phyloP scores from a whole-genome alignment of 768 basidiomycete species.

The Psilocybe sp. region DNA sequence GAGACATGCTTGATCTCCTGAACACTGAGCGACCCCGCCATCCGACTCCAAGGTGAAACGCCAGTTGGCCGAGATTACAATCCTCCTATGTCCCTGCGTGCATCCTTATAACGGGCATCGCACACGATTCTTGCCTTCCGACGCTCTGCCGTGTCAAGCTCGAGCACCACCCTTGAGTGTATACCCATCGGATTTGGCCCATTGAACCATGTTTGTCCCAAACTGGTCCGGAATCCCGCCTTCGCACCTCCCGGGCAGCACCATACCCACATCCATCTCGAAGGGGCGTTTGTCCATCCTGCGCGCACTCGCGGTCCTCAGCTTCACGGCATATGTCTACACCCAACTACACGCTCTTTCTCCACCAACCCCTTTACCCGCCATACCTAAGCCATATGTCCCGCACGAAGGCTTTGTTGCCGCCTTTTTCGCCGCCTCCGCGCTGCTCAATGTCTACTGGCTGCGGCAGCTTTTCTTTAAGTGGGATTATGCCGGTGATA shows the following conservation, averaged over 20 bases:
- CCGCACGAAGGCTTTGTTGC: slow-evolving; percentile 12
- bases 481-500: slow-evolving; percentile 12
- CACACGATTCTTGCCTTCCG: too few relatives aligned
- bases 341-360: slow-evolving; percentile 15
- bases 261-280: slow-evolving; percentile 7
- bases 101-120: too few relatives aligned
- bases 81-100: too few relatives aligned
- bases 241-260: background rate
- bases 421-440: slow-evolving; percentile 12
- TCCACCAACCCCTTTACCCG: background rate
- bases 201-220: background rate
- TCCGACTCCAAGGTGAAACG: too few relatives aligned
- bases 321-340: slow-evolving; percentile 14
- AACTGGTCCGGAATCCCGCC: background rate
- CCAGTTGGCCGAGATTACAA: too few relatives aligned
- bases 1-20: too few relatives aligned
- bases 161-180: too few relatives aligned
- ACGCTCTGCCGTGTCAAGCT: too few relatives aligned
- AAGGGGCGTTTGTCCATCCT: slow-evolving; percentile 6
- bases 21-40: too few relatives aligned
- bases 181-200: background rate
- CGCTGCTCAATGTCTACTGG: slow-evolving; percentile 16
- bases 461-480: slow-evolving; percentile 13
- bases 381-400: slow-evolving; percentile 6
- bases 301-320: slow-evolving; percentile 9